phyloP scores from a whole-genome alignment of 345 rosid species.

The Conringia planisiliqua region DNA sequence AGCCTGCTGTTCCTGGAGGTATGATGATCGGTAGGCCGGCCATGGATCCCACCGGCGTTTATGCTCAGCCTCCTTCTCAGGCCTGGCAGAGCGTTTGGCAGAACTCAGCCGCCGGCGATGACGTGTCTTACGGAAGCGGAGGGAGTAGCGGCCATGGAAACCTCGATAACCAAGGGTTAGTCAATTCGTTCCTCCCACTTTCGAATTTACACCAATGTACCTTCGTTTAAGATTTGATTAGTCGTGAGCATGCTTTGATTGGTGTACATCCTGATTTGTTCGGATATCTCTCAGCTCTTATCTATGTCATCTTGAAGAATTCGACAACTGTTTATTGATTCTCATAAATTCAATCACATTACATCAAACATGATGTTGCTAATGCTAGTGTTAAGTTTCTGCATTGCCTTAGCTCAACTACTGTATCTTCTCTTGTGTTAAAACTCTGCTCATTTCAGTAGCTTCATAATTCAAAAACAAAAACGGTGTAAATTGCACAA shows the following conservation, averaged over 20 bases:
- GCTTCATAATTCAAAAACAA: not conserved
- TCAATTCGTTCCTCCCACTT: not conserved
- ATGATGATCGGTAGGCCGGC: conserved; percentile 94
- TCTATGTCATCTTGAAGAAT: not conserved
- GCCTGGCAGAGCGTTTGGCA: conserved; percentile 99
- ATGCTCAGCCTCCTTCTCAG: conserved; percentile 88
- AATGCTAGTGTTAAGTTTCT: not conserved
- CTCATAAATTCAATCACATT: not conserved
- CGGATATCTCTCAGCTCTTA: not conserved
- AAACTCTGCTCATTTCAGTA: not conserved
- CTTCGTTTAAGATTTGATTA: not conserved
- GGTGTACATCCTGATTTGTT: not conserved
- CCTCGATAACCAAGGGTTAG: conserved; percentile 55
- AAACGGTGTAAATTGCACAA: not conserved
- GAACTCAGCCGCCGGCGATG: conserved; percentile 51
- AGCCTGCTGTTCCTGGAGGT: conserved; percentile 65
- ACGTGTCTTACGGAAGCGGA: conserved; percentile 65
- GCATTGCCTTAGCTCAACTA: not conserved
- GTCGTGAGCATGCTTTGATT: not conserved
- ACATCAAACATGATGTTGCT: not conserved
- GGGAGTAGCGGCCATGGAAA: conserved; percentile 68
- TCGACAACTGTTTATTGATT: not conserved
- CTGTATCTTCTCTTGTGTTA: not conserved
- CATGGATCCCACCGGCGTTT: conserved; percentile 68
- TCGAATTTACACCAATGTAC: not conserved